Evolutionary conservation across 2,329 filamentous ascomycete genomes (phyloP).

Genomic region (Diaporthe australafricana): DNA sequence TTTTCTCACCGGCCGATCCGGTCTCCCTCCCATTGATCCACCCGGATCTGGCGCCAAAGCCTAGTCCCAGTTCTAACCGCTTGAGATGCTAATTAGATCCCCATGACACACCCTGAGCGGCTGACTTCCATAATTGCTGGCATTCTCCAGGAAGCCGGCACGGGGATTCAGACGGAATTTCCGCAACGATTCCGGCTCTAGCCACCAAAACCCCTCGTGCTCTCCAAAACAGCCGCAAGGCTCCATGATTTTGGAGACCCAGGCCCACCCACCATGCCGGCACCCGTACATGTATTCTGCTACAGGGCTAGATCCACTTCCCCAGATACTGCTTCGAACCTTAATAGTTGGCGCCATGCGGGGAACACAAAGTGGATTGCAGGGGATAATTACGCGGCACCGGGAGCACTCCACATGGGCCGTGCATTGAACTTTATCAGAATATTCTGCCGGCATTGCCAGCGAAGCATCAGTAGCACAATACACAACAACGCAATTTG

Average conservation of each 20-base stretch:
- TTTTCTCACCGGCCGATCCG: neutral
- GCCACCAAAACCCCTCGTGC: neutral
- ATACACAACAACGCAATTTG: too few relatives aligned
- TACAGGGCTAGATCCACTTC: neutral
- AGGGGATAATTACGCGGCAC: neutral
- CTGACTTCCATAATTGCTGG: conserved; percentile 8
- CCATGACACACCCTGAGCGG: conserved; percentile 31
- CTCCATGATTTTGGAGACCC: neutral
- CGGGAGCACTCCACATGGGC: neutral
- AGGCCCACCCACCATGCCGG: neutral
- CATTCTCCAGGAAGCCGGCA: neutral
- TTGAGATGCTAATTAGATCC: conserved; percentile 24
- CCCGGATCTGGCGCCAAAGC: neutral
- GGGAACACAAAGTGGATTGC: neutral
- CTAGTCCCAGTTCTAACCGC: neutral
- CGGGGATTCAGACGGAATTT: neutral
- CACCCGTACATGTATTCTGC: neutral
- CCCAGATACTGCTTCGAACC: neutral
- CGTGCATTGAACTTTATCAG: neutral
- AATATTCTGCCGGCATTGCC: neutral
- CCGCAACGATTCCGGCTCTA: conserved; percentile 16
- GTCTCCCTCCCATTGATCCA: neutral
- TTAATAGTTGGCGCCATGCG: conserved; percentile 2
- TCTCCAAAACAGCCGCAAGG: neutral
- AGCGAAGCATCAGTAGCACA: too few relatives aligned